phyloP scores from a whole-genome alignment of 768 basidiomycete species.

The Albatrellus ellisii region DNA sequence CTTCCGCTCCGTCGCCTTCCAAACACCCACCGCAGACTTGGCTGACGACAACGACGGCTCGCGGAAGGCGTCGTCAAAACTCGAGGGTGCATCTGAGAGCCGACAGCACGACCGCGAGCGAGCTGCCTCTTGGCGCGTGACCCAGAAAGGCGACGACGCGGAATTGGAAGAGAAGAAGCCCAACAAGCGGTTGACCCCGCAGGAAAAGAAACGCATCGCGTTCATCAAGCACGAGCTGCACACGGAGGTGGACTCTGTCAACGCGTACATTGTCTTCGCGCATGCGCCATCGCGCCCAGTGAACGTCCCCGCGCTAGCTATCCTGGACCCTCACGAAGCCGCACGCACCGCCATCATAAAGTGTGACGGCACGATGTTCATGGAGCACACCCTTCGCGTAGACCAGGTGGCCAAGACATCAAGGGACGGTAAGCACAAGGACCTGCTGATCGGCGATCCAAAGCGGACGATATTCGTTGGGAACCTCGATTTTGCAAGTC shows the following conservation, averaged over 20 bases:
- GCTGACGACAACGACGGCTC: constrained; percentile 24
- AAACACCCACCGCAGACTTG: constrained; percentile 59
- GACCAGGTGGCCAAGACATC: constrained; percentile 41
- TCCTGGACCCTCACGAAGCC: constrained; percentile 64
- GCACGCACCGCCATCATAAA: constrained; percentile 42
- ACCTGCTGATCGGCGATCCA: constrained; percentile 41
- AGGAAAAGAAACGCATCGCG: constrained; percentile 86
- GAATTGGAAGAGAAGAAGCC: constrained; percentile 27
- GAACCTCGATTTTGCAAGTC: constrained; percentile 82
- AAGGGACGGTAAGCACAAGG: constrained; percentile 16
- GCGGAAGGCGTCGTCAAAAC: constrained; percentile 18
- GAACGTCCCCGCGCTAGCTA: constrained; percentile 27
- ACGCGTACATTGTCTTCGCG: constrained; percentile 89
- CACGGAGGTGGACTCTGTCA: constrained; percentile 55
- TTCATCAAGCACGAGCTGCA: constrained; percentile 93
- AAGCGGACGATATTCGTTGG: constrained; percentile 84
- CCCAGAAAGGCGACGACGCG: constrained; percentile 23
- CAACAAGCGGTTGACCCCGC: constrained; percentile 43
- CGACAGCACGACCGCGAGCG: constrained; percentile 36
- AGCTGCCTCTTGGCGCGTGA: constrained; percentile 41
- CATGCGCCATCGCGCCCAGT: constrained; percentile 33
- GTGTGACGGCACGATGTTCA: constrained; percentile 60
- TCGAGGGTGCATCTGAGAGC: constrained; percentile 17
- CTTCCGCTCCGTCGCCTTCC: constrained; percentile 90
- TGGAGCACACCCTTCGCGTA: constrained; percentile 69